phyloP scores from a whole-genome alignment of 2,329 filamentous ascomycete species.

The Fusarium pilosicola region DNA sequence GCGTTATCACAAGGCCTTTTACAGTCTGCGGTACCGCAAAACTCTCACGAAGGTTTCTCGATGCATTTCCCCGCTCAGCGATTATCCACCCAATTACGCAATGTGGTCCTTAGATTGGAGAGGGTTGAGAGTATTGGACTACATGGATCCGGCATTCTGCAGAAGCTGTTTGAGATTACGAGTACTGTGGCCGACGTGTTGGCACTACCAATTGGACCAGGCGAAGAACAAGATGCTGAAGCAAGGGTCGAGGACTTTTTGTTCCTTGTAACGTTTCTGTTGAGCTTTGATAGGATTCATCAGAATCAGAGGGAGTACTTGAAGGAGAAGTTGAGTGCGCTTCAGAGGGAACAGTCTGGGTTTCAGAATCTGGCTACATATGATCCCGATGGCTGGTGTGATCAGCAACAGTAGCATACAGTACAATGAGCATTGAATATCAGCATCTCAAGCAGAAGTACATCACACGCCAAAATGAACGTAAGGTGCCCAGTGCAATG shows the following conservation, averaged over 20 bases:
- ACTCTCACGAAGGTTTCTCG: slow-evolving; percentile 51
- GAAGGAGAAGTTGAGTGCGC: slow-evolving; percentile 51
- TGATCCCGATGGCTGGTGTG: background rate
- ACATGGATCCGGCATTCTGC: slow-evolving; percentile 66
- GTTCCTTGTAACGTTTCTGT: slow-evolving; percentile 62
- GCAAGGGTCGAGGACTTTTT: slow-evolving; percentile 63
- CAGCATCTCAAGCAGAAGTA: background rate
- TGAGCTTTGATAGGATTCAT: slow-evolving; percentile 60
- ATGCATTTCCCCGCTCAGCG: slow-evolving; percentile 53
- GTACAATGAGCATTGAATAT: too few relatives aligned
- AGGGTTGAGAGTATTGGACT: slow-evolving; percentile 59
- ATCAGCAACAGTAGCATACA: background rate
- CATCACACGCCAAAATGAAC: slow-evolving; percentile 1
- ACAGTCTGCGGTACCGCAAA: slow-evolving; percentile 46
- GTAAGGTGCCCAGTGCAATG: background rate
- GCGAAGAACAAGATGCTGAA: slow-evolving; percentile 54
- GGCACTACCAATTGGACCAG: slow-evolving; percentile 56
- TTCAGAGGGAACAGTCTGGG: slow-evolving; percentile 38
- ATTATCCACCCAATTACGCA: slow-evolving; percentile 51
- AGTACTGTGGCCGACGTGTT: slow-evolving; percentile 69
- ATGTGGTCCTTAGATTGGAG: slow-evolving; percentile 48
- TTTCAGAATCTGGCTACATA: slow-evolving; percentile 17
- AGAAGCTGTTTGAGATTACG: slow-evolving; percentile 69
- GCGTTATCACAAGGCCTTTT: slow-evolving; percentile 53
- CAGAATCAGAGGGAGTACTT: slow-evolving; percentile 56